Conservation (phyloP, 2,329 filamentous ascomycete species). For the Fusarium ramigenum region DNA sequence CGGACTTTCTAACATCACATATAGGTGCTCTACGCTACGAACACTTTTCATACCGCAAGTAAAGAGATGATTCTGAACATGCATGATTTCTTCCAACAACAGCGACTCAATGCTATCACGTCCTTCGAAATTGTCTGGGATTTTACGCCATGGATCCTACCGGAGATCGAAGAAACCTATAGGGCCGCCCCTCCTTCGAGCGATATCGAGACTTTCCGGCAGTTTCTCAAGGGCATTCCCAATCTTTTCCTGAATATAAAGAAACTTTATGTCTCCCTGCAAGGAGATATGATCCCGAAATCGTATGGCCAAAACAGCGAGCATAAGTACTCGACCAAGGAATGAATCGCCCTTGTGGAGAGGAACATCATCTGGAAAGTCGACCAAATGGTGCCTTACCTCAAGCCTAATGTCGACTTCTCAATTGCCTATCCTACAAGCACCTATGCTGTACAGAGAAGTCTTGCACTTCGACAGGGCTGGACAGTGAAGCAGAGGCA, state of each 20-base stretch:
- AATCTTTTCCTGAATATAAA: slow-evolving; percentile 20
- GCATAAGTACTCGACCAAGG: neutral
- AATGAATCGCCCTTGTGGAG: neutral
- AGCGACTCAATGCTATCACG: slow-evolving; percentile 32
- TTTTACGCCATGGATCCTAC: slow-evolving; percentile 14
- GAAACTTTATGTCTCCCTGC: slow-evolving; percentile 31
- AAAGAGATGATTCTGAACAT: slow-evolving; percentile 31
- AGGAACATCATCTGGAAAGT: slow-evolving; percentile 6
- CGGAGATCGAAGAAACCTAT: no score
- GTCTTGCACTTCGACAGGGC: slow-evolving; percentile 12
- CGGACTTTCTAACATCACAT: no score
- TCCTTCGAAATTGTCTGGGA: slow-evolving; percentile 43
- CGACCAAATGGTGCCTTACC: slow-evolving; percentile 32
- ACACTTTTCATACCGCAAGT: slow-evolving; percentile 39
- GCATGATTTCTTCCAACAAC: slow-evolving; percentile 29
- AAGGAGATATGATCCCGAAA: neutral
- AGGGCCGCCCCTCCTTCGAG: neutral
- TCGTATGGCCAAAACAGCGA: neutral
- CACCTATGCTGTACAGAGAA: slow-evolving; percentile 26
- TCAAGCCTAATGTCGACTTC: slow-evolving; percentile 30
- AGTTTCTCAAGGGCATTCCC: slow-evolving; percentile 29
- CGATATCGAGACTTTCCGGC: slow-evolving; percentile 11
- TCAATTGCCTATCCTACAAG: slow-evolving; percentile 39
- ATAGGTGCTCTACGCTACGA: slow-evolving; percentile 46
- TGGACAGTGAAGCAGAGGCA: slow-evolving; percentile 27